Conservation (phyloP, 352 stramenopile species). For the Globisporangium perplexum region DNA sequence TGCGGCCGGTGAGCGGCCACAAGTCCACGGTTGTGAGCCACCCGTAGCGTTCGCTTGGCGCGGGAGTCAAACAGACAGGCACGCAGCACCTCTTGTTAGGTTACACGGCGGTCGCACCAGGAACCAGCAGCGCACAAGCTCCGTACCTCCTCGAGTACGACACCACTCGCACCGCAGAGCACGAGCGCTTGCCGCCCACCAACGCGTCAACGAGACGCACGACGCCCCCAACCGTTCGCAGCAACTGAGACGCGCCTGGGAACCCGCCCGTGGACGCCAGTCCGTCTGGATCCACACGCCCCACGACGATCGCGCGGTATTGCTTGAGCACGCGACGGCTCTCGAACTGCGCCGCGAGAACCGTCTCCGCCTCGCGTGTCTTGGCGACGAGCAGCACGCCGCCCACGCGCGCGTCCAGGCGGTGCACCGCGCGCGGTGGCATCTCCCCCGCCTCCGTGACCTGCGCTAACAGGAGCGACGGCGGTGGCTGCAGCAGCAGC, state of each 20-base stretch:
- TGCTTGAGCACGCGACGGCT: constrained; percentile 36
- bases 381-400: constrained; percentile 60
- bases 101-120: no score
- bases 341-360: constrained; percentile 41
- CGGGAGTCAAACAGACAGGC: no score
- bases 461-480: not conserved
- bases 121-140: not conserved
- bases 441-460: not conserved
- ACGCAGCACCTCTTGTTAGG: no score
- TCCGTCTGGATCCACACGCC: constrained; percentile 9
- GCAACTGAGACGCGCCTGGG: not conserved
- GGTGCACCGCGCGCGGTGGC: constrained; percentile 41
- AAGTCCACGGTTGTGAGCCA: constrained; percentile 63
- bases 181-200: constrained; percentile 23
- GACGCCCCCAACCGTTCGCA: constrained; percentile 3
- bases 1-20: constrained; percentile 60
- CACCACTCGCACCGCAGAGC: constrained; percentile 27
- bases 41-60: constrained; percentile 34
- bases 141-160: constrained; percentile 27
- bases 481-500: constrained; percentile 16
- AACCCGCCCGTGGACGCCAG: no score
- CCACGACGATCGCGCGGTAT: constrained; percentile 51
- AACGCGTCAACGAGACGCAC: constrained; percentile 17
- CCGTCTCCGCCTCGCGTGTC: constrained; percentile 34
- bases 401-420: constrained; percentile 54